A percentile compares a stretch with the other conserved stretches of the same genome.
Evolutionary conservation across 169 alveolate species (phyloP).

Genomic region (Cryptosporidium canis): DNA sequence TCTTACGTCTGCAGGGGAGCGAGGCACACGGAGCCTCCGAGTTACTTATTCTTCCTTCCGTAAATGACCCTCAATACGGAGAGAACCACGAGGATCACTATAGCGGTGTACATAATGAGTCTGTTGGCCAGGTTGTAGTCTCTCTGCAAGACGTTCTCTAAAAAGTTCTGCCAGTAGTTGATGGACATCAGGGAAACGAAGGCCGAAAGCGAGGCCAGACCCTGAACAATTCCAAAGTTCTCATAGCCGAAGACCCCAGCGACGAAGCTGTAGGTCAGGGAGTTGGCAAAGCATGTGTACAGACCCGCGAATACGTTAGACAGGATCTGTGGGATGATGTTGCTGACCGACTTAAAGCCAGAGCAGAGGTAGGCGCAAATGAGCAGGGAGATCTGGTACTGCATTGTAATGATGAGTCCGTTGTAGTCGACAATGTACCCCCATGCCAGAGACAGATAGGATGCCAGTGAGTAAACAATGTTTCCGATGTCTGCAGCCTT

Average conservation of each 20-base stretch:
- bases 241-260: slow-evolving; percentile 65
- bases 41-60: not conserved
- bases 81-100: not conserved
- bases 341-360: slow-evolving; percentile 48
- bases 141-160: not conserved
- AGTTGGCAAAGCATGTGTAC: slow-evolving; percentile 49
- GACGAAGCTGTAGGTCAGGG: slow-evolving; percentile 67
- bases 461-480: slow-evolving; percentile 40
- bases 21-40: too few relatives aligned
- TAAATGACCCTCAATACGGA: slow-evolving; percentile 14
- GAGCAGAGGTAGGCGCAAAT: slow-evolving; percentile 39
- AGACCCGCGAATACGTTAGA: slow-evolving; percentile 69
- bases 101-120: slow-evolving; percentile 2
- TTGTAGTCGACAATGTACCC: slow-evolving; percentile 62
- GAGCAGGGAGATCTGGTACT: slow-evolving; percentile 22
- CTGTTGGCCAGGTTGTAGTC: slow-evolving; percentile 42
- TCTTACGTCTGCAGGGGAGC: too few relatives aligned
- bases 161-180: slow-evolving; percentile 29
- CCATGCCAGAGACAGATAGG: slow-evolving; percentile 56
- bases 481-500: slow-evolving; percentile 56
- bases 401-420: slow-evolving; percentile 60
- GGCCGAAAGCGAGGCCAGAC: slow-evolving; percentile 56
- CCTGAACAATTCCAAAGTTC: slow-evolving; percentile 60
- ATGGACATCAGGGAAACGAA: slow-evolving; percentile 33
- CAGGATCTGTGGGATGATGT: slow-evolving; percentile 60